Conservation (phyloP, 192 early-diverging fungal genomes). For the Obelidium mucronatum region DNA sequence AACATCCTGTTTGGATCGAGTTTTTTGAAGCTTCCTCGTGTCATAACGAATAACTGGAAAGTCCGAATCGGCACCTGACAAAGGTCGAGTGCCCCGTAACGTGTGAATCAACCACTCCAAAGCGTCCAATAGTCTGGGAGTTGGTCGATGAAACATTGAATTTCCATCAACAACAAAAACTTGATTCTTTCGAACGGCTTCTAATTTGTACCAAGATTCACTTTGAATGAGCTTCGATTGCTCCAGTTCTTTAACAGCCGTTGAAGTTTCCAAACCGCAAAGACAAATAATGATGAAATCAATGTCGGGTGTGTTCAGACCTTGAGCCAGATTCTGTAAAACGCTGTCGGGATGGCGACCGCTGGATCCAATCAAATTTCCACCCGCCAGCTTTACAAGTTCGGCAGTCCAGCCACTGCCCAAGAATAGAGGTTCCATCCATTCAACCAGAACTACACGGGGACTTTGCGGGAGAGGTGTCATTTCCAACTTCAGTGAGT, state of each 20-base stretch:
- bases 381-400: constrained; percentile 39
- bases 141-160: constrained; percentile 49
- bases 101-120: constrained; percentile 39
- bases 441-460: constrained; percentile 42
- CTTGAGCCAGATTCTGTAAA: neutral
- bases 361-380: neutral
- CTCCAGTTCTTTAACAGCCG: constrained; percentile 40
- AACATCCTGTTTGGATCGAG: neutral
- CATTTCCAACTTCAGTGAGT: neutral
- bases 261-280: constrained; percentile 41
- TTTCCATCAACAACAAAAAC: constrained; percentile 46
- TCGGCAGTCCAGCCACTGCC: constrained; percentile 49
- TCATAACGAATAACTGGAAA: neutral
- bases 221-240: neutral
- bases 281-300: constrained; percentile 42
- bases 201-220: neutral
- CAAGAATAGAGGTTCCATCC: constrained; percentile 49
- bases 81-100: neutral
- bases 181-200: constrained; percentile 14
- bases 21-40: neutral
- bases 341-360: constrained; percentile 6
- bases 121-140: constrained; percentile 47
- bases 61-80: neutral
- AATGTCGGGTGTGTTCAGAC: constrained; percentile 22
- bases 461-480: neutral